phyloP scores from a whole-genome alignment of 192 early-diverging fungal species.

The Linnemannia schmuckeri region DNA sequence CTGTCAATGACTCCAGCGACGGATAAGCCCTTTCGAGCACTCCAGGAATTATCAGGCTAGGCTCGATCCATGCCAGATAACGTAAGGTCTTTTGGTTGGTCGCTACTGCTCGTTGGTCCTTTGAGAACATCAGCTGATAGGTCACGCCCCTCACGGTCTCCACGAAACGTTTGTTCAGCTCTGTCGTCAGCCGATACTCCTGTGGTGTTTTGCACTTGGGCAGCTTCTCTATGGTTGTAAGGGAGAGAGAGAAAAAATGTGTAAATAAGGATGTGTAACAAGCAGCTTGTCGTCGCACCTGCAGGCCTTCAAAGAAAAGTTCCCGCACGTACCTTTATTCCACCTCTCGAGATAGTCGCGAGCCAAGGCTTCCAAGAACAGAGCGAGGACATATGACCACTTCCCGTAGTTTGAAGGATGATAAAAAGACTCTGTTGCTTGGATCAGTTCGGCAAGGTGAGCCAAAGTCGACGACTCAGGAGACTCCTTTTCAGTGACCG shows the following conservation, averaged over 20 bases:
- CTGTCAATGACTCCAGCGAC: constrained; percentile 84
- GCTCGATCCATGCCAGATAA: constrained; percentile 76
- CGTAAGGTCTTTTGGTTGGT: constrained; percentile 75
- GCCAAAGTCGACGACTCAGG: constrained; percentile 67
- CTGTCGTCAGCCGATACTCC: constrained; percentile 68
- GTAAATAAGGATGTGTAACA: neutral
- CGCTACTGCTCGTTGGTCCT: constrained; percentile 73
- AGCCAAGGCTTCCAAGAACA: constrained; percentile 76
- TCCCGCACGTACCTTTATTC: constrained; percentile 55
- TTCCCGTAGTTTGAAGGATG: constrained; percentile 93
- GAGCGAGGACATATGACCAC: constrained; percentile 83
- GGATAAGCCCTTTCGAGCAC: constrained; percentile 90
- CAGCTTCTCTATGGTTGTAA: constrained; percentile 61
- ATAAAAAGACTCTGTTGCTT: constrained; percentile 88
- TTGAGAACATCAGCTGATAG: constrained; percentile 80
- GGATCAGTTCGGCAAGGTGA: constrained; percentile 81
- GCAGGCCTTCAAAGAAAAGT: neutral
- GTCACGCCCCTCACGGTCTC: constrained; percentile 69
- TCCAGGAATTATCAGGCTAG: constrained; percentile 81
- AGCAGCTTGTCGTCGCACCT: neutral
- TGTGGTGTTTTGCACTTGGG: constrained; percentile 74
- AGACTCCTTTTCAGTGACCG: constrained; percentile 42
- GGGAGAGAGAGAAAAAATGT: neutral
- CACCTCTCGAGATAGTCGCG: constrained; percentile 78
- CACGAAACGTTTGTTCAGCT: constrained; percentile 72